phyloP scores from a whole-genome alignment of 2,329 filamentous ascomycete species.

The Aspergillus fumigatiaffinis region DNA sequence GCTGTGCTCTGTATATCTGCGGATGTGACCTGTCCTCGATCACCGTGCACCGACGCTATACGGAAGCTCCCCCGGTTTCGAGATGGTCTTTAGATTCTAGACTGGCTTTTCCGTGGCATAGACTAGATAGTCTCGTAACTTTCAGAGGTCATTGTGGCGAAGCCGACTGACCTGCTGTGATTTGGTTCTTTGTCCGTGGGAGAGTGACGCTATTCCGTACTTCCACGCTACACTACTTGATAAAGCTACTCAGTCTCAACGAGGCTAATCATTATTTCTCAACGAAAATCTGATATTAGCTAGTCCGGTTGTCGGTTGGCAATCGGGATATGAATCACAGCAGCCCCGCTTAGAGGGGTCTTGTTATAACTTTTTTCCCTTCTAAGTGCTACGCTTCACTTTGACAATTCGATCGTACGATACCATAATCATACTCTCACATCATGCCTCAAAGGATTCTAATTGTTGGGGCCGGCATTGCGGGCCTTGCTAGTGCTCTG shows the following conservation, averaged over 20 bases:
- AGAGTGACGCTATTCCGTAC: neutral
- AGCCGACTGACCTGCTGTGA: neutral
- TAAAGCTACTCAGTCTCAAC: neutral
- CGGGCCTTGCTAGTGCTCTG: slow-evolving; percentile 32
- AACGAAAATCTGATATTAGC: neutral
- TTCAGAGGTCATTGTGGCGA: neutral
- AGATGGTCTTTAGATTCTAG: neutral
- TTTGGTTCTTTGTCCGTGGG: neutral
- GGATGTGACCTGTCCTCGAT: neutral
- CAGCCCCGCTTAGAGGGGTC: neutral
- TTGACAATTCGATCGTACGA: neutral
- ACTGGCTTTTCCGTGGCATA: neutral
- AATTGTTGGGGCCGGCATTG: slow-evolving; percentile 34
- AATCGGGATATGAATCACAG: neutral
- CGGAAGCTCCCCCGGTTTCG: neutral
- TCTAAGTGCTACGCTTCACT: neutral
- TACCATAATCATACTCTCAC: neutral
- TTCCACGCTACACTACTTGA: too few relatives aligned
- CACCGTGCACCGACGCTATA: neutral
- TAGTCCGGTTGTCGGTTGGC: neutral
- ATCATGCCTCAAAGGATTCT: slow-evolving; percentile 22
- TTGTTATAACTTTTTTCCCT: neutral
- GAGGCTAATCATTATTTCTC: neutral
- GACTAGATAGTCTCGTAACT: neutral
- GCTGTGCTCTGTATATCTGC: neutral